Base-by-base conservation (phyloP, 495 filamentous ascomycete genomes). In the Penicillium atrosanguineum region DNA sequence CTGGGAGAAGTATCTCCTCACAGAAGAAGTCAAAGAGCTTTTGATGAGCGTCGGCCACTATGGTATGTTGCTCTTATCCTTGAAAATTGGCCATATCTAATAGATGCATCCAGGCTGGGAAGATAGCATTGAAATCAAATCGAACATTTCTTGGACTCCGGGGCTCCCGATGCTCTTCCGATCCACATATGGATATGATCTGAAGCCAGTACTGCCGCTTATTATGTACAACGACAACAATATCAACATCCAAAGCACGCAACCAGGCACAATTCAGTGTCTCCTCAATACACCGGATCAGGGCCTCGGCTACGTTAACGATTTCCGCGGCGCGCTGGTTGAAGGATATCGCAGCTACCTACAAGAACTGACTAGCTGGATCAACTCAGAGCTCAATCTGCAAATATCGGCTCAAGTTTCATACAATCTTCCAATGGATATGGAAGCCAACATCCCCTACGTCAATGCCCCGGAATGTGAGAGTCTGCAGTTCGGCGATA, bases 401-500 rank as follows among this genome's bases (percentile, higher is more conserved):
- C 44, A 76, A 40, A 71, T 68, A 25, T 80, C 79, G 6, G 53
- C 68, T 18, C 79, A 82, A 56, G 66, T 73, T 2, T 70, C 66
- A 0, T 82, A 82, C 57, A 79, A 79, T 37, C 48, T 78, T 36
- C 73, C 73, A 0, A 61, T 81, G 34, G 72, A 80, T 50, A 74
- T 78, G 71, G 58, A 70, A 60, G 54, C 63, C 19, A 61, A 67
- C 21, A 66, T 80, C 8, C 68, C 74, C 0, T 48, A 62, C 26
- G 69, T 78, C 14, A 63, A 77, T 38, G 74, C 67, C 6, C 77
- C 79, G 0, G 79, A 82, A 54, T 68, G 69, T 18, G 79, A 82
- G 34, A 50, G 45, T 21, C 42, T 54, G 0, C 50, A 52, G 29
- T 59, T 59, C 48, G 48, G 48, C 19, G 57, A 73, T 21, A 62